These are phyloP conservation scores for Bidens hawaiensis DNA, from an alignment of 140 eudicot species.

Conservation along the genomic window DNA sequence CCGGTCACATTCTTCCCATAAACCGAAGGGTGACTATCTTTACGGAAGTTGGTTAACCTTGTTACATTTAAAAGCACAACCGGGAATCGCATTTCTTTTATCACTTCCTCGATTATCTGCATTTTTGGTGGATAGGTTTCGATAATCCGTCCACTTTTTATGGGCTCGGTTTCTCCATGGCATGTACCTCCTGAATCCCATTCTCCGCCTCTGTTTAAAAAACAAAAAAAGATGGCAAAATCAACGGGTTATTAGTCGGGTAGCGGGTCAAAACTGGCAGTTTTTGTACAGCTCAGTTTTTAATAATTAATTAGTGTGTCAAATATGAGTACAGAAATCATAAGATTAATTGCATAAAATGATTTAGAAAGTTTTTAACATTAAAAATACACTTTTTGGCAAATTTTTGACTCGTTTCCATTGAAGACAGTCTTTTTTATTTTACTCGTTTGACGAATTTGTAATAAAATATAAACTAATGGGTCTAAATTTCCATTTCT, in stretches of 20 bases:
- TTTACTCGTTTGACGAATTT: not conserved
- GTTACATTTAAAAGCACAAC: conserved; percentile 77
- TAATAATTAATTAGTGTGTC: not conserved
- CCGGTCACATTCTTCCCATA: conserved; percentile 60
- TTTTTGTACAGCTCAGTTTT: not conserved
- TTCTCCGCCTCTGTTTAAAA: conserved; percentile 83
- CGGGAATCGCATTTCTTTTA: conserved; percentile 55
- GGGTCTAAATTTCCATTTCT: not conserved
- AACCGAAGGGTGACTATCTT: conserved; percentile 91
- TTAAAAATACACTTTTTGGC: not conserved
- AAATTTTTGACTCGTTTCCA: not conserved
- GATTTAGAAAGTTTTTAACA: not conserved
- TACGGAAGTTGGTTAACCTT: conserved; percentile 75
- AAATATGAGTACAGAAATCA: not conserved
- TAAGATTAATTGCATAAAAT: not conserved
- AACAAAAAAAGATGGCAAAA: not conserved
- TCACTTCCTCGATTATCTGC: conserved; percentile 73
- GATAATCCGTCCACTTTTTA: conserved; percentile 46
- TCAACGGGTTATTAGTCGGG: not conserved
- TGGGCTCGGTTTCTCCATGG: conserved; percentile 68
- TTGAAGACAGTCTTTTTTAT: not conserved
- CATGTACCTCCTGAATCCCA: conserved; percentile 98
- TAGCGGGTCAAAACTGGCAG: not conserved
- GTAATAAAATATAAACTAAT: not conserved
- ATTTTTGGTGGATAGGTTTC: conserved; percentile 76